Base-by-base conservation (phyloP, 2,329 filamentous ascomycete genomes). In the Sporothrix inflata region DNA sequence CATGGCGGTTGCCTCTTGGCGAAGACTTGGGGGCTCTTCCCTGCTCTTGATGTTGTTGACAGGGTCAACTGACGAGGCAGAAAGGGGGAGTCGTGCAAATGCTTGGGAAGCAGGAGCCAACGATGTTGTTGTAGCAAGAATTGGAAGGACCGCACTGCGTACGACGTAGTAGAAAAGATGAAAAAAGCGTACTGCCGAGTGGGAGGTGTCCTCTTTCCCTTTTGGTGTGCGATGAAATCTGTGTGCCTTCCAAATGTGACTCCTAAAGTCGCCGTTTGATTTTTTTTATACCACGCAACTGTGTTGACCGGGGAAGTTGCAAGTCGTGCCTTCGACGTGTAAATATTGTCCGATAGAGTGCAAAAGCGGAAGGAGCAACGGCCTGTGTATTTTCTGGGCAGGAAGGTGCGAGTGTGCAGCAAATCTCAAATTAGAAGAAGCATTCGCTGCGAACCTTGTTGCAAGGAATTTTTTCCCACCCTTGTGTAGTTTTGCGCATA, bases 1-100 rank as follows among this genome's bases (percentile, higher is more conserved):
- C 75, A 76, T 76, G 74, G 75, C 75, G 74, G 72, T 70, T 76
- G 72, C 74, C 74, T 75, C 72, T 74, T 72, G 67, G 68, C 63
- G 55, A 24, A 71, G 68, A 66, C 51, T 53, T 55, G 55, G 16
- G 11, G 45, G 53, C 63, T 53, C 45, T 34, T 70, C 40, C 24
- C 19, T 57, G 51, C 45, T 27, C 38, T 67, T 21, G 57, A 30
- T 21, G 5, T 49, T 67, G 42, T 67, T 53, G 65, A 51, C 27
- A 66, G 12, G 61, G 40, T 12, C 27, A 51, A 49, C 55, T 21
- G n/a, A 21, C 30, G 45, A 38, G 12, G 45, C 38, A 45, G 30
- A 34, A 49, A 14, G 12, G 14, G 40, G 61, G 21, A 24, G 40
- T 21, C 9, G 42, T 24, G 42, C 14, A 66, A 34, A 34, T 19